Percentiles rank a stretch among this genome's conserved stretches.
These are phyloP conservation scores for Neoarthrinium moseri DNA, from an alignment of 2,329 filamentous ascomycete species.

Conservation along the genomic window DNA sequence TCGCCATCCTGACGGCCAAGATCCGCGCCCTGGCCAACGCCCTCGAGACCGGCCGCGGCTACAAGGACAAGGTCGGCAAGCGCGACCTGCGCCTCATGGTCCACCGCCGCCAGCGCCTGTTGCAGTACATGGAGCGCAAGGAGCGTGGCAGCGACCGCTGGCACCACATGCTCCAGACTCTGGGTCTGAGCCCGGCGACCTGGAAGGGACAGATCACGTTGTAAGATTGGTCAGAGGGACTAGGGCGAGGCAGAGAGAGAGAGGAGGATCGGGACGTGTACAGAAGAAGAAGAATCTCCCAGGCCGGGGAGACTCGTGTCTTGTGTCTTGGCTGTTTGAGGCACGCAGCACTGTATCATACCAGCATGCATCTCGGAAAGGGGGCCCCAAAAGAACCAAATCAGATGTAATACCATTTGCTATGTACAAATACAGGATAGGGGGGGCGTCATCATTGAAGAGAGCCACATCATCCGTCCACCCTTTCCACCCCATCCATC, in stretches of 20 bases:
- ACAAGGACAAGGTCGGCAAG: slow-evolving; percentile 93
- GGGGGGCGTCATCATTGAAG: slow-evolving; percentile 13
- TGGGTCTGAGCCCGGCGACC: slow-evolving; percentile 83
- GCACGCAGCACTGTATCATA: slow-evolving; percentile 5
- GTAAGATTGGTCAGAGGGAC: slow-evolving; percentile 42
- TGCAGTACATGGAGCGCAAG: slow-evolving; percentile 83
- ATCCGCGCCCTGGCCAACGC: slow-evolving; percentile 78
- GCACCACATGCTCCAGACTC: slow-evolving; percentile 77
- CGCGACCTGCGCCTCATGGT: slow-evolving; percentile 82
- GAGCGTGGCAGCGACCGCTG: slow-evolving; percentile 90
- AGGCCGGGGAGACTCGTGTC: no score
- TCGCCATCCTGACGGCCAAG: slow-evolving; percentile 91
- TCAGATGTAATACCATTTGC: slow-evolving; percentile 13
- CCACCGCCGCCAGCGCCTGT: slow-evolving; percentile 83
- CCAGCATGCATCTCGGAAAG: slow-evolving; percentile 4
- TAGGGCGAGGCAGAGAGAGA: neutral
- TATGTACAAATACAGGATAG: slow-evolving; percentile 49
- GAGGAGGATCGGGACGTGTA: neutral
- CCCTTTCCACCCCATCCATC: neutral
- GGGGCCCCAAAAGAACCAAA: neutral
- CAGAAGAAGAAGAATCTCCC: neutral
- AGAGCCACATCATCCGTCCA: neutral
- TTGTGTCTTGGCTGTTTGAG: neutral
- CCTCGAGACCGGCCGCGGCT: slow-evolving; percentile 64
- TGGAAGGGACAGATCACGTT: slow-evolving; percentile 88